Base-by-base conservation (phyloP, 78 protist species). In the Paulinella micropora region DNA sequence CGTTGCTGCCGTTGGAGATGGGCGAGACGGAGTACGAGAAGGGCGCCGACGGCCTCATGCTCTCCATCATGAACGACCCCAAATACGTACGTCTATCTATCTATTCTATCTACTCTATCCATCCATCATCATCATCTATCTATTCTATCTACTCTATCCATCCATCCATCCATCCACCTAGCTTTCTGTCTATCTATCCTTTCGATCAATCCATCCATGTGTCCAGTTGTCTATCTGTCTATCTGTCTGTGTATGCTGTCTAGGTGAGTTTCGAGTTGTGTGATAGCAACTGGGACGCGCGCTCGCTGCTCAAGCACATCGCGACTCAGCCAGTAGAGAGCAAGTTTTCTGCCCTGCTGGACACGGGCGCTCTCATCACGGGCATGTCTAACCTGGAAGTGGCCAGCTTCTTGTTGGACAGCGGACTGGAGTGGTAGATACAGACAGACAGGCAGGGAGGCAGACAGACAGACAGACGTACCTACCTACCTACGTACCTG, bases 291-390 rank as follows among this genome's bases (percentile, higher is more conserved):
- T 87, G 89, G 89, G 34, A 26, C 0, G 83, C 37, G 29, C 67
- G 9, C 3, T 37, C 83, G 0, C 32, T 67, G n/a, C 89, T 87
- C 4, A 29, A 31, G 0, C 32, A 35, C 34, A 28, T 87, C 0
- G 89, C 89, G 26, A 67, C 39, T 23, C 31, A 38, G 34, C 36
- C n/a, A 23, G 1, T 2, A 3, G 28, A n/a, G 67, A 3, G 6
- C 31, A 15, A 15, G 37, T 38, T 26, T 26, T 23, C 23, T 28
- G 94, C 94, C 9, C 93, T 93, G 87, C 88, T 93, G 34, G 94
- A 93, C 91, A 89, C 90, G 2, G 94, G 94, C 79, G 94, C 94
- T 9, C 93, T 93, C 69, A 77, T 93, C 87, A 90, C 94, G 26
- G 94, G 94, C 64, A 2, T 86, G 83, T n/a, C 86, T 29, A 93